Conservation (phyloP, 2,329 filamentous ascomycete genomes). For the Phaeosphaeria sp. region DNA sequence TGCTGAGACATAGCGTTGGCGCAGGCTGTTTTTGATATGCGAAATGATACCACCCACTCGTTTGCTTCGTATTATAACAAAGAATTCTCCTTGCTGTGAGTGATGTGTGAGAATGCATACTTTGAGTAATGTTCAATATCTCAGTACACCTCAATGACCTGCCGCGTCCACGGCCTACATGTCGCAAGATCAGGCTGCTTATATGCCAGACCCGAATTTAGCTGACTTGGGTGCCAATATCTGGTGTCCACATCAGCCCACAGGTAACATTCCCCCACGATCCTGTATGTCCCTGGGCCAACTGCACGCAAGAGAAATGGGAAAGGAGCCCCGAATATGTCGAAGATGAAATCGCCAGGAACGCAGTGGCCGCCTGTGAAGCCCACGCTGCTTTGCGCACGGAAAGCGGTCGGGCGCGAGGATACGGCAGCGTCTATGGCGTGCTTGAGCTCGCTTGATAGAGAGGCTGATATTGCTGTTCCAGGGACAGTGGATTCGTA, state of each 20-base stretch:
- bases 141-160: neutral
- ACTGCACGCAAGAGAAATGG: neutral
- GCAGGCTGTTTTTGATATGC: conserved; percentile 3
- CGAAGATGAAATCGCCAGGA: neutral
- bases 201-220: neutral
- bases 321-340: neutral
- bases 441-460: neutral
- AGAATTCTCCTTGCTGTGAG: neutral
- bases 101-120: neutral
- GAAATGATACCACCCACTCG: conserved; percentile 12
- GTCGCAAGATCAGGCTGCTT: neutral
- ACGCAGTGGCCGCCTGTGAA: neutral
- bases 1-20: conserved; percentile 10
- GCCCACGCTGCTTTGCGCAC: neutral
- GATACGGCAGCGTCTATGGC: too few relatives aligned
- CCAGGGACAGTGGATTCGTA: neutral
- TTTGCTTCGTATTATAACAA: neutral
- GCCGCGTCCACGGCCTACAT: neutral
- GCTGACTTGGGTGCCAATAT: neutral
- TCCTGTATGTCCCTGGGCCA: neutral
- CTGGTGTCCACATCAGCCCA: neutral
- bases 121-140: neutral
- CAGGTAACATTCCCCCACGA: neutral
- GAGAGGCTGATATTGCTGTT: neutral
- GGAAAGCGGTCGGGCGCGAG: too few relatives aligned